Evolutionary conservation across 2,329 filamentous ascomycete genomes (phyloP), one percentile per base, ranked within the genome.

Genomic region (Seiridium unicorne): DNA sequence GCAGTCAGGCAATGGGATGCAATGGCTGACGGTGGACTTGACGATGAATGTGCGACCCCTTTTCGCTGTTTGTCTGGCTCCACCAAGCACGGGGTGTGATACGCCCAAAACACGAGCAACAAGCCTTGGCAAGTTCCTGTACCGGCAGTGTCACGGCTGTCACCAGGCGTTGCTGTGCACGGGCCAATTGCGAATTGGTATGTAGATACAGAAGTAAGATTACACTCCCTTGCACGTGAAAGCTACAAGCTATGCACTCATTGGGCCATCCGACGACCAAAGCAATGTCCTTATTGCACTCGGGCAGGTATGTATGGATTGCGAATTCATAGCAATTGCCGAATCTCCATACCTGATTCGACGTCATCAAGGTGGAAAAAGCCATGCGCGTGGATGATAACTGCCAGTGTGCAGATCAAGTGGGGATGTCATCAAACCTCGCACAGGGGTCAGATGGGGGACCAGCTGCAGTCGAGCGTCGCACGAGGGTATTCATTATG

Each of bases 31-130:
- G 6, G 5, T 31, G 49, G 8, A 11, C 32, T 44, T 18, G 35
- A 36, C 38, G 51, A 44, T 55, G 26, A 44, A 31, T 11, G 38
- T 38, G 40, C 51, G 51, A 36, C 51, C 51, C 51, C 38, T 55
- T 55, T 55, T 55, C 38, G 51, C 36, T 55, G 51, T 55, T 44
- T 44, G 51, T 55, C 36, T 44, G 11, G 36, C 38, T 55, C 51
- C 51, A 55, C 51, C 51, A 53, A 53, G 51, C 51, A 55, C 51
- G 51, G 51, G 38, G 44, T 55, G n/a, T 55, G 51, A 8, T 26
- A 35, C 51, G 51, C 51, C 51, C 51, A 44, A 55, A 55, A 55
- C 51, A 55, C 51, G 34, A 18, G 36, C 36, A 26, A 38, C 51
- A 55, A 55, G 51, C 31, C 49, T 53, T 53, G 49, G 49, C 49